Conservation (phyloP, 2,329 filamentous ascomycete genomes). For the Xylaria polymorpha region DNA sequence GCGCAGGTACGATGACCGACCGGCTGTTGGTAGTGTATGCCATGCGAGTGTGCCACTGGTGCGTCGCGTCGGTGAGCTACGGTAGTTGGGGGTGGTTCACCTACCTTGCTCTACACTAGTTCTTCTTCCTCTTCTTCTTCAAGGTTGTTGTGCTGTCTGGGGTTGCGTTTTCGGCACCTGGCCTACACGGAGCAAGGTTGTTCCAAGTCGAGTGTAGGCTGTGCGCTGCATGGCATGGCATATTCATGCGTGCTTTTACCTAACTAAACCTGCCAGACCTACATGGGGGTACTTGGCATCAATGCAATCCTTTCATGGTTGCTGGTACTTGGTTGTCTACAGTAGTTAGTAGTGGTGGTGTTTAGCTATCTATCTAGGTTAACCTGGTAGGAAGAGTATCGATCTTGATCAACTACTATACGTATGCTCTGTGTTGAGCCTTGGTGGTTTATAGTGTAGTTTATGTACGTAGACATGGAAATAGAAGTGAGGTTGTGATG, state of each 20-base stretch:
- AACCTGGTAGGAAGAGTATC: neutral
- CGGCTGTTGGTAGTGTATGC: neutral
- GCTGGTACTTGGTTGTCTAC: neutral
- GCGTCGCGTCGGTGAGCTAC: neutral
- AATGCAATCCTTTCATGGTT: neutral
- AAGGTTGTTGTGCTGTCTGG: neutral
- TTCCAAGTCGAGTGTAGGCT: neutral
- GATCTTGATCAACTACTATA: neutral
- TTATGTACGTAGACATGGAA: no score
- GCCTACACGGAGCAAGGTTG: neutral
- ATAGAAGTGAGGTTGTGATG: neutral
- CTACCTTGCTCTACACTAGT: neutral
- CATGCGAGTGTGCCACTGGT: neutral
- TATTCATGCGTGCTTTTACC: neutral
- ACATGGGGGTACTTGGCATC: neutral
- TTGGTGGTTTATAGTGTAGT: neutral
- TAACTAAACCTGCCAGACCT: neutral
- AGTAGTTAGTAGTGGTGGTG: no score
- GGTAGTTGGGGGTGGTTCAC: neutral
- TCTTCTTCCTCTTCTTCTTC: neutral
- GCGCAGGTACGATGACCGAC: conserved; percentile 2
- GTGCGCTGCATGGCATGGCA: neutral
- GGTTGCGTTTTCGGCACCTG: neutral
- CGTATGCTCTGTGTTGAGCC: neutral
- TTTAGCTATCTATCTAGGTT: neutral